Evolutionary conservation across 1,139 yeast genomes (phyloP).

Genomic region (Hanseniaspora uvarum): DNA sequence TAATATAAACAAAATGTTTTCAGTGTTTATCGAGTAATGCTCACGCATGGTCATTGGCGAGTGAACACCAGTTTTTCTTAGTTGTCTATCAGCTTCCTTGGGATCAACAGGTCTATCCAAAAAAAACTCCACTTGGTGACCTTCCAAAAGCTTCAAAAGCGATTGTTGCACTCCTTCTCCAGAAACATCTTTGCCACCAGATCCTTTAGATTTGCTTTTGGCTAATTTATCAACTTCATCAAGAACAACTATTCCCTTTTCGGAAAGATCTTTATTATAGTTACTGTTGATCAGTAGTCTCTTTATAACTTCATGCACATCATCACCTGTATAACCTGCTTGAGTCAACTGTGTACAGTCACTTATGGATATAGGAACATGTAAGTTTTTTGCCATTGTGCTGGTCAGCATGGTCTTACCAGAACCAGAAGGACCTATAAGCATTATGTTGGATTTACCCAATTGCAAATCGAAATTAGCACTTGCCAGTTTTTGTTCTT

Average conservation of each 20-base stretch:
- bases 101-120: slow-evolving; percentile 36
- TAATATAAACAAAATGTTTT: slow-evolving; percentile 42
- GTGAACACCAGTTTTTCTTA: slow-evolving; percentile 28
- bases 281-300: slow-evolving; percentile 40
- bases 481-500: slow-evolving; percentile 24
- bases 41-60: slow-evolving; percentile 33
- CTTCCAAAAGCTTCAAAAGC: slow-evolving; percentile 43
- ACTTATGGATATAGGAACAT: slow-evolving; percentile 45
- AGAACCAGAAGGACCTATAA: slow-evolving; percentile 49
- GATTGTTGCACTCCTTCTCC: slow-evolving; percentile 55
- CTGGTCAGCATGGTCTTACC: slow-evolving; percentile 47
- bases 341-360: slow-evolving; percentile 50
- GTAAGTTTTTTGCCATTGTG: slow-evolving; percentile 40
- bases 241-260: slow-evolving; percentile 44
- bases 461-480: slow-evolving; percentile 32
- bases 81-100: slow-evolving; percentile 30
- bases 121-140: slow-evolving; percentile 39
- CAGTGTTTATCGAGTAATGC: slow-evolving; percentile 40
- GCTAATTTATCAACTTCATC: slow-evolving; percentile 48
- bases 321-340: slow-evolving; percentile 52
- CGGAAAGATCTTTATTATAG: slow-evolving; percentile 41
- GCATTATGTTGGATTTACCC: slow-evolving; percentile 42
- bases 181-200: slow-evolving; percentile 44
- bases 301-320: slow-evolving; percentile 44
- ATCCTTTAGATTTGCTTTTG: slow-evolving; percentile 30